These are phyloP conservation scores for Bimuria novae-zelandiae DNA, from an alignment of 2,329 filamentous ascomycete genomes.

Conservation along the genomic window DNA sequence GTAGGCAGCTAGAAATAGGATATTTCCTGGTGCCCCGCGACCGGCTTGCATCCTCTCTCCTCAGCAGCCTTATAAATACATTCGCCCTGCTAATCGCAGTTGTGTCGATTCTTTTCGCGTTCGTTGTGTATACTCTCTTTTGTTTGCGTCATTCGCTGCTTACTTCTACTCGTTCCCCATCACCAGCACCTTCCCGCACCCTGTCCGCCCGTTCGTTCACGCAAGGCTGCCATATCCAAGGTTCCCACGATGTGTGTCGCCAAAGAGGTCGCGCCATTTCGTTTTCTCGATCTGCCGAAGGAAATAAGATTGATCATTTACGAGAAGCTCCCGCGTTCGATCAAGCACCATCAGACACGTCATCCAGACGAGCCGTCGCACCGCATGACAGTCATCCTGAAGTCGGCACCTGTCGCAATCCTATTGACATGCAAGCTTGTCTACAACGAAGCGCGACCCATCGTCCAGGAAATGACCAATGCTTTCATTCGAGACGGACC, in stretches of 20 bases:
- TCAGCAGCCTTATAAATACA: slow-evolving; percentile 1
- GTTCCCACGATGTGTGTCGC: slow-evolving; percentile 4
- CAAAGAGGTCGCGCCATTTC: slow-evolving; percentile 5
- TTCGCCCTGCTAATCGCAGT: background rate
- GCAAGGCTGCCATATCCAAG: no score
- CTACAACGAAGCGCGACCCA: slow-evolving; percentile 6
- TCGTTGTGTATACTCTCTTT: background rate
- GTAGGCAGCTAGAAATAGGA: slow-evolving; percentile 4
- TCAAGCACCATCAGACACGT: slow-evolving; percentile 11
- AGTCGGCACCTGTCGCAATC: slow-evolving; percentile 12
- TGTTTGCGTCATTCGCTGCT: background rate
- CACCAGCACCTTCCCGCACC: background rate
- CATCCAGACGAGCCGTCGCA: slow-evolving; percentile 15
- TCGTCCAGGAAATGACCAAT: slow-evolving; percentile 1
- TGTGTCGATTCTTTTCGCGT: background rate
- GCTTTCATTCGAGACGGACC: slow-evolving; percentile 11
- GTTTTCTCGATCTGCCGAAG: slow-evolving; percentile 12
- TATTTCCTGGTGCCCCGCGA: background rate
- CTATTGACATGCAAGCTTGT: slow-evolving; percentile 11
- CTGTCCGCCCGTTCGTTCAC: background rate
- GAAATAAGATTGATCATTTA: slow-evolving; percentile 9
- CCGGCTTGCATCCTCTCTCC: background rate
- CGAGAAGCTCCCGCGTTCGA: slow-evolving; percentile 9
- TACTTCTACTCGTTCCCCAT: slow-evolving; percentile 23
- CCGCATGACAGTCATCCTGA: slow-evolving; percentile 13